These are phyloP conservation scores for Sporisorium iseilematis-ciliati DNA, from an alignment of 1,284 basidiomycete species.

Conservation along the genomic window DNA sequence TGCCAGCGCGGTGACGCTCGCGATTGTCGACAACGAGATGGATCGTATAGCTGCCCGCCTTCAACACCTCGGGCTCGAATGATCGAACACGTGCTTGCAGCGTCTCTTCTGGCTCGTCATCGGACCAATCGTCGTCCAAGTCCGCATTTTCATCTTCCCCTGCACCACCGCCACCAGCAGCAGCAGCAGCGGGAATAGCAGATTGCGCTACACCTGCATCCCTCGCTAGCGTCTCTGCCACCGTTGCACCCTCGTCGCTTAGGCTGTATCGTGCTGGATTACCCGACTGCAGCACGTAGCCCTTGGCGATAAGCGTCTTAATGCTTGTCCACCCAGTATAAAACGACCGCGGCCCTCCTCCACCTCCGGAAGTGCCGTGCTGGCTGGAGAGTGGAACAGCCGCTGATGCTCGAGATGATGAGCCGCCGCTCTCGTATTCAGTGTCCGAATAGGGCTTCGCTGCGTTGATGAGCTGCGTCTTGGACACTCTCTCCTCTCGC, in stretches of 20 bases:
- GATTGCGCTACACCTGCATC: constrained; percentile 36
- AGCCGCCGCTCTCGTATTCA: constrained; percentile 54
- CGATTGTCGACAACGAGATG: constrained; percentile 74
- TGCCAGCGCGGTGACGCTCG: constrained; percentile 69
- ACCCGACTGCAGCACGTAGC: constrained; percentile 63
- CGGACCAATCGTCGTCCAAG: constrained; percentile 20
- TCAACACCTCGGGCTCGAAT: constrained; percentile 70
- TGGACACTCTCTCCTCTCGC: constrained; percentile 39
- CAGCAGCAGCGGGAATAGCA: background rate
- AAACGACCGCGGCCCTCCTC: constrained; percentile 39
- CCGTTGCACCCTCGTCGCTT: constrained; percentile 58
- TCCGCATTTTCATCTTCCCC: constrained; percentile 4
- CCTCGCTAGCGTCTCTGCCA: constrained; percentile 50
- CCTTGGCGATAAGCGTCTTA: constrained; percentile 67
- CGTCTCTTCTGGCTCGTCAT: constrained; percentile 26
- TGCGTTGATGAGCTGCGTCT: constrained; percentile 61
- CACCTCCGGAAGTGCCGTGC: constrained; percentile 15
- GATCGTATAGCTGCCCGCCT: constrained; percentile 73
- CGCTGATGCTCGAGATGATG: constrained; percentile 37
- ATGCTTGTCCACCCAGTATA: constrained; percentile 68
- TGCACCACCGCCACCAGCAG: background rate
- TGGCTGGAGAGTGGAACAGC: constrained; percentile 36
- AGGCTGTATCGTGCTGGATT: constrained; percentile 65
- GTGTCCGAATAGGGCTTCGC: constrained; percentile 63
- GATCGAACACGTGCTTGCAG: constrained; percentile 11